These are phyloP conservation scores for Cystofilobasidium bisporidii DNA, from an alignment of 768 basidiomycete species.

Conservation along the genomic window DNA sequence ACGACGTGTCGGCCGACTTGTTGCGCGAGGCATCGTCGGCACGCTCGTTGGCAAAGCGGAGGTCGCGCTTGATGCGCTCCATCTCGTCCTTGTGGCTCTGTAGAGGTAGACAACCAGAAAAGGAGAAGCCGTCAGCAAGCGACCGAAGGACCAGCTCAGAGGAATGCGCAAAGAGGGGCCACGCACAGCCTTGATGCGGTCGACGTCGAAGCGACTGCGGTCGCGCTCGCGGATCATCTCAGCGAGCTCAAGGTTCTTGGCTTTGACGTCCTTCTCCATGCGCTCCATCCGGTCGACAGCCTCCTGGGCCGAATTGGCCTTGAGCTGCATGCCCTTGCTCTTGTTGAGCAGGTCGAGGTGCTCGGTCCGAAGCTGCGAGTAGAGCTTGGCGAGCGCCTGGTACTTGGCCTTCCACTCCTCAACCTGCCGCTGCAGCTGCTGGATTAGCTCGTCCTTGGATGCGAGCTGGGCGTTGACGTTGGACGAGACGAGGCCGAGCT, in stretches of 20 bases:
- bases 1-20: slow-evolving; percentile 86
- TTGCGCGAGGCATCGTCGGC: slow-evolving; percentile 84
- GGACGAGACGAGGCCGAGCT: slow-evolving; percentile 60
- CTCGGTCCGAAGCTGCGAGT: slow-evolving; percentile 93
- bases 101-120: background rate
- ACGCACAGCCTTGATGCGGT: slow-evolving; percentile 69
- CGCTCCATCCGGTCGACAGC: slow-evolving; percentile 96
- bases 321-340: slow-evolving; percentile 93
- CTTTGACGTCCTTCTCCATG: slow-evolving; percentile 95
- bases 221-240: slow-evolving; percentile 99
- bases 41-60: slow-evolving; percentile 93
- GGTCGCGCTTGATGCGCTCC: slow-evolving; percentile 81
- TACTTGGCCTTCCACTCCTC: slow-evolving; percentile 97
- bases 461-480: slow-evolving; percentile 76
- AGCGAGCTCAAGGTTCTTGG: slow-evolving; percentile 96
- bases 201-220: slow-evolving; percentile 86
- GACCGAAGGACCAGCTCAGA: too few species aligned
- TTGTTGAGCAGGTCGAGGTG: slow-evolving; percentile 95
- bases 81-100: slow-evolving; percentile 86
- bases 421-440: slow-evolving; percentile 92
- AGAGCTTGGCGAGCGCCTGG: slow-evolving; percentile 93
- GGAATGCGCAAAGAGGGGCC: background rate
- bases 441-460: slow-evolving; percentile 91
- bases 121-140: background rate
- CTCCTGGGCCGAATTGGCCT: slow-evolving; percentile 96